Conservation (phyloP, 1,284 basidiomycete genomes). For the Malassezia caprae region DNA sequence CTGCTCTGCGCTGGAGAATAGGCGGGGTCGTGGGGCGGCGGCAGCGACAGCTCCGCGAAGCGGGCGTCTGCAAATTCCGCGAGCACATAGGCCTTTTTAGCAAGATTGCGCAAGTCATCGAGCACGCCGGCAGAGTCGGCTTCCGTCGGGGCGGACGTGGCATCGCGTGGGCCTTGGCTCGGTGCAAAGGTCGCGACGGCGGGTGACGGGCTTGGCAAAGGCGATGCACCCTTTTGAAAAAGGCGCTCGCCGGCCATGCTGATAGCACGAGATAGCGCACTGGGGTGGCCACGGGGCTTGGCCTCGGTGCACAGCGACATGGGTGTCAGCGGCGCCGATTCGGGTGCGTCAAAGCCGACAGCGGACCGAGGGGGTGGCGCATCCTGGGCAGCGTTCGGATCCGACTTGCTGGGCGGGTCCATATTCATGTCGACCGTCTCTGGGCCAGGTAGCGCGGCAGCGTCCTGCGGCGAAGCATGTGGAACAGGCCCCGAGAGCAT, state of each 20-base stretch:
- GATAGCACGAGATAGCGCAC: conserved; percentile 62
- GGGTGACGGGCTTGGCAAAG: conserved; percentile 36
- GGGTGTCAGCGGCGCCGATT: background rate
- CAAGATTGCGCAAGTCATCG: conserved; percentile 67
- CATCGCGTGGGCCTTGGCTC: background rate
- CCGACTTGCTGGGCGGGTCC: background rate
- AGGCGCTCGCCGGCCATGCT: conserved; percentile 81
- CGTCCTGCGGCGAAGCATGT: background rate
- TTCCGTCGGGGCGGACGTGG: background rate
- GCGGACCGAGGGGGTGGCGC: background rate
- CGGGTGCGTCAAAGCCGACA: background rate
- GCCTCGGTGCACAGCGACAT: background rate
- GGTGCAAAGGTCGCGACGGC: background rate
- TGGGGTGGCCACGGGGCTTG: conserved; percentile 13
- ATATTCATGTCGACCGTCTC: background rate
- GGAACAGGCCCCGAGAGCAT: background rate
- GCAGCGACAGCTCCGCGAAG: conserved; percentile 56
- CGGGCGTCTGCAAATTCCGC: conserved; percentile 87
- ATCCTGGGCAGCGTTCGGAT: background rate
- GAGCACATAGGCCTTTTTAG: conserved; percentile 87
- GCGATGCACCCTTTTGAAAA: conserved; percentile 54
- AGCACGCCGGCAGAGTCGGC: conserved; percentile 63
- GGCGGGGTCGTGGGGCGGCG: background rate
- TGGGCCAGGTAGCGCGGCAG: background rate
- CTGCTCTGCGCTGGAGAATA: conserved; percentile 10